Percentiles rank a stretch among this genome's conserved stretches.
Conservation (phyloP, 2,329 filamentous ascomycete species). For the Hymenoscyphus salicellus region DNA sequence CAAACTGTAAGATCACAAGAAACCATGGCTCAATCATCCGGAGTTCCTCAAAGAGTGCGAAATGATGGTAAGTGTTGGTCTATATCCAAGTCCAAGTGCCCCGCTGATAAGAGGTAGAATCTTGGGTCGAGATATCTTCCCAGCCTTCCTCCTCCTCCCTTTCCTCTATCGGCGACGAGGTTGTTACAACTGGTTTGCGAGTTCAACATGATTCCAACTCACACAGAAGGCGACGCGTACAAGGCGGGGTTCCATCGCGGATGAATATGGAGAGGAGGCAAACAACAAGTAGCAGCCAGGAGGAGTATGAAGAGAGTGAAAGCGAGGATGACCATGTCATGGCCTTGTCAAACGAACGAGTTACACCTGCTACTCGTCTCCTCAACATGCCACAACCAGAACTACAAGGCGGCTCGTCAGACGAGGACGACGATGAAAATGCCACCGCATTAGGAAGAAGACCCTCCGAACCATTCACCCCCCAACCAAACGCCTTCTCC, state of each 20-base stretch:
- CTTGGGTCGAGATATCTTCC: conserved; percentile 92
- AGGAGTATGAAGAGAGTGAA: conserved; percentile 92
- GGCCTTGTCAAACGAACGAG: conserved; percentile 57
- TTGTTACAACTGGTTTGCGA: conserved; percentile 82
- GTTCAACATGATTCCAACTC: conserved; percentile 65
- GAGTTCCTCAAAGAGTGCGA: conserved; percentile 21
- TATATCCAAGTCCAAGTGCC: conserved; percentile 10
- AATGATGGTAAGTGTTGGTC: conserved; percentile 29
- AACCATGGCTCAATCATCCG: conserved; percentile 14
- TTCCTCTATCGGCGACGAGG: conserved; percentile 81
- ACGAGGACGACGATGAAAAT: conserved; percentile 67
- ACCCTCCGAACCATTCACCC: conserved; percentile 59
- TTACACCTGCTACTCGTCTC: conserved; percentile 32
- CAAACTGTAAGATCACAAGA: conserved; percentile 8
- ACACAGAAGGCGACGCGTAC: conserved; percentile 54
- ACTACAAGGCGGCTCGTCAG: conserved; percentile 38
- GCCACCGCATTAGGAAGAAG: conserved; percentile 70
- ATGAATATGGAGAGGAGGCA: conserved; percentile 40
- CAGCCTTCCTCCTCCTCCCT: conserved; percentile 91
- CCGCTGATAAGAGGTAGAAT: conserved; percentile 56
- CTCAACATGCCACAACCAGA: conserved; percentile 30
- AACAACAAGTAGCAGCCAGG: conserved; percentile 71
- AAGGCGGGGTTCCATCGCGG: conserved; percentile 39
- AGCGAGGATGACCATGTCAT: conserved; percentile 74
- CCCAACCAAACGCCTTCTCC: conserved; percentile 88